phyloP scores from a whole-genome alignment of 2,329 filamentous ascomycete species.

The Fusarium chaquense region DNA sequence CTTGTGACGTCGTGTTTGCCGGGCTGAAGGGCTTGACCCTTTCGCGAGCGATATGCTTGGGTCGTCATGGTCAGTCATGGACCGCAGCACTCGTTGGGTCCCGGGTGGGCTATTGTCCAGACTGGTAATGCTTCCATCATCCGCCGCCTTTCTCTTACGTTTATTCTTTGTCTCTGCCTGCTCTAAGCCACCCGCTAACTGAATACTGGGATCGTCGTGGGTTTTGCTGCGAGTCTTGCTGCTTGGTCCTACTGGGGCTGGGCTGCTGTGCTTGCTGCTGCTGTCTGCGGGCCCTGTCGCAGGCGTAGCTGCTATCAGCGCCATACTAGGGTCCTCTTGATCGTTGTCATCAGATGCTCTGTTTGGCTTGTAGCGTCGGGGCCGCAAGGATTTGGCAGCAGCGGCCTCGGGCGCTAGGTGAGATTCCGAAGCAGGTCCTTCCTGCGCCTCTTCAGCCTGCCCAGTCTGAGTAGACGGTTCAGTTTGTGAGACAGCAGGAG shows the following conservation, averaged over 20 bases:
- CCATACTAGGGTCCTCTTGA: conserved; percentile 49
- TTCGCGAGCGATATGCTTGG: conserved; percentile 46
- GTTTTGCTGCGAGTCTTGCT: conserved; percentile 48
- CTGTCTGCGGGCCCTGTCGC: conserved; percentile 21
- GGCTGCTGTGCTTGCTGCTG: conserved; percentile 35
- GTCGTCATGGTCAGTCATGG: conserved; percentile 42
- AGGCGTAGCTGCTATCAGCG: conserved; percentile 44
- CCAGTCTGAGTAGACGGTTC: conserved; percentile 21
- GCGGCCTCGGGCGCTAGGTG: conserved; percentile 42
- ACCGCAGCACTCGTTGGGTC: conserved; percentile 48
- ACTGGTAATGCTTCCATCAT: conserved; percentile 30
- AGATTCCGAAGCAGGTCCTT: conserved; percentile 22
- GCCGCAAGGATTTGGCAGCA: conserved; percentile 50
- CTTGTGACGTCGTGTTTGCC: conserved; percentile 39
- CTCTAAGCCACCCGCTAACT: conserved; percentile 37
- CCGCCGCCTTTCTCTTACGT: conserved; percentile 32
- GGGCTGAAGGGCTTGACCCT: conserved; percentile 38
- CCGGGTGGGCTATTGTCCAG: conserved; percentile 38
- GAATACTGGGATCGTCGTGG: conserved; percentile 44
- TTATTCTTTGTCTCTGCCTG: conserved; percentile 39
- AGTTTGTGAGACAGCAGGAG: conserved; percentile 26
- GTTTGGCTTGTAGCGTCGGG: conserved; percentile 45
- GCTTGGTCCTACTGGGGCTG: conserved; percentile 28
- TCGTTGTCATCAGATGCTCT: conserved; percentile 43
- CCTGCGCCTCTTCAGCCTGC: conserved; percentile 19